Percentiles rank a stretch among this genome's conserved stretches.
Conservation (phyloP, 164 flowering plant genomes). For the Vitis rotundifolia region DNA sequence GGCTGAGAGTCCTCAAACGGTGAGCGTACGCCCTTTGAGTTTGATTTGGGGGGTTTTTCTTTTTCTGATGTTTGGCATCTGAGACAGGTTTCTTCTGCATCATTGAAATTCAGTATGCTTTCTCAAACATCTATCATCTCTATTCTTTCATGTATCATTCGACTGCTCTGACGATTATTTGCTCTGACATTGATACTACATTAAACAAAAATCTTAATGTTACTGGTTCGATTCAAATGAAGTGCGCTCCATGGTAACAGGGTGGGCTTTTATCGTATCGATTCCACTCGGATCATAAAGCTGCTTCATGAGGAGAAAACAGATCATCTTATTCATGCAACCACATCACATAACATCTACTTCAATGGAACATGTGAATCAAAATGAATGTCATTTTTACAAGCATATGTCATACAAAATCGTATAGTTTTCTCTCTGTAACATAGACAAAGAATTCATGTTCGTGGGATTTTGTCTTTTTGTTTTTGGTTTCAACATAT, state of each 20-base stretch:
- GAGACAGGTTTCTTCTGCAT: background rate
- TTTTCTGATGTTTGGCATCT: background rate
- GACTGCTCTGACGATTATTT: no score
- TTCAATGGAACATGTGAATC: background rate
- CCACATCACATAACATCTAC: background rate
- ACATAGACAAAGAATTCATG: conserved; percentile 1
- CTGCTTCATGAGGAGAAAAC: no score
- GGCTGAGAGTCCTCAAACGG: no score
- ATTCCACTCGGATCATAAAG: no score
- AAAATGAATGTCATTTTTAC: background rate
- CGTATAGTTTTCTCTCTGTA: background rate
- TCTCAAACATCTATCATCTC: background rate
- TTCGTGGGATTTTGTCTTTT: background rate
- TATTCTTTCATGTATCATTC: conserved; percentile 12
- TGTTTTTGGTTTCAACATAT: conserved; percentile 5
- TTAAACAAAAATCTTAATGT: no score
- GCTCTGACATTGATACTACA: no score
- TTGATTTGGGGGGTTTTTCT: no score
- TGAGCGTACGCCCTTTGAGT: background rate
- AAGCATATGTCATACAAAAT: conserved; percentile 2
- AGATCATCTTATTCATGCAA: no score
- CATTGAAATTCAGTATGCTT: no score
- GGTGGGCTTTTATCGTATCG: no score
- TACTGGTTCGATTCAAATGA: no score
- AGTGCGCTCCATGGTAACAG: no score